A percentile compares a stretch with the other conserved stretches of the same genome.
Evolutionary conservation across 179 eudicot species (phyloP).

Genomic region (Spinacia oleracea): DNA sequence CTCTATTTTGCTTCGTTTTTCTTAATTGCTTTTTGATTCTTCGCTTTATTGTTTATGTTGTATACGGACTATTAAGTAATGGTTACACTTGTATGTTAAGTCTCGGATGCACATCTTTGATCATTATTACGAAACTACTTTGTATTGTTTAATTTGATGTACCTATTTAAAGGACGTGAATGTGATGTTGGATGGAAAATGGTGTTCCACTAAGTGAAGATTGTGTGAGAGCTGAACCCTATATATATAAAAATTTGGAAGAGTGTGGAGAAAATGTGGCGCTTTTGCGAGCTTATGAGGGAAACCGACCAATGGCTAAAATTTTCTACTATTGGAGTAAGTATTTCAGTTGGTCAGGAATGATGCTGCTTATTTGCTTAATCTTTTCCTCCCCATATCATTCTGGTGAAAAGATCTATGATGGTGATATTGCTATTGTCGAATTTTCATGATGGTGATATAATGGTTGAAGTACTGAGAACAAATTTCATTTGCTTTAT

Average conservation of each 20-base stretch:
- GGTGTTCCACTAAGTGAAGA: slow-evolving; percentile 40
- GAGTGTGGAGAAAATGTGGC: slow-evolving; percentile 51
- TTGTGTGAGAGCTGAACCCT: slow-evolving; percentile 96
- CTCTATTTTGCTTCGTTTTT: not conserved
- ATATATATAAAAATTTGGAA: slow-evolving; percentile 74
- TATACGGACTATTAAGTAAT: too few relatives aligned
- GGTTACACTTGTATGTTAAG: too few relatives aligned
- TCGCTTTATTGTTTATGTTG: not conserved
- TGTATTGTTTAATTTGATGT: not conserved
- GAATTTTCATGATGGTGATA: too few relatives aligned
- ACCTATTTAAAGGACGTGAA: too few relatives aligned
- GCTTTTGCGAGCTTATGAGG: slow-evolving; percentile 76
- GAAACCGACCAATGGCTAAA: slow-evolving; percentile 84
- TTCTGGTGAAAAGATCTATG: too few relatives aligned
- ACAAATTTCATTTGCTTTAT: too few relatives aligned
- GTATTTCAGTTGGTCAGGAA: too few relatives aligned
- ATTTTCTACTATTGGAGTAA: too few relatives aligned
- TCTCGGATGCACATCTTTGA: not conserved
- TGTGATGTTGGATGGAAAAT: not conserved
- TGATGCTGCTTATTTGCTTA: too few relatives aligned
- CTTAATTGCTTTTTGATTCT: not conserved
- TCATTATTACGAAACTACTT: not conserved
- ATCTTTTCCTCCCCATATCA: too few relatives aligned
- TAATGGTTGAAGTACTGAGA: too few relatives aligned
- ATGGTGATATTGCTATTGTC: too few relatives aligned